Conservation (phyloP, 1,284 basidiomycete species). For the Kalmanozyma brasiliensis region DNA sequence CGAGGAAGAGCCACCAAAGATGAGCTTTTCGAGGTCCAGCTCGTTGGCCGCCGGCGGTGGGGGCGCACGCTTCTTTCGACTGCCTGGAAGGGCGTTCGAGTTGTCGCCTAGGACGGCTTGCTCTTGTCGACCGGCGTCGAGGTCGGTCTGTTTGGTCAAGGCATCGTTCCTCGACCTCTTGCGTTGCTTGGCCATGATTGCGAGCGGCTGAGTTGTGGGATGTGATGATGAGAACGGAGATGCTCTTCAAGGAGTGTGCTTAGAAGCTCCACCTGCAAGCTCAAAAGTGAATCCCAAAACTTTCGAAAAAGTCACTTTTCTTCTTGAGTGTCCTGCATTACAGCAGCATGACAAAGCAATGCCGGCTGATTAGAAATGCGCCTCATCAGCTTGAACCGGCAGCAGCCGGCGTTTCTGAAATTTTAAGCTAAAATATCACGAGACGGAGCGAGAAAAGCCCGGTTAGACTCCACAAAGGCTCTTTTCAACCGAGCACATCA, state of each 20-base stretch:
- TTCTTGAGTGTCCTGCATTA: conserved; percentile 8
- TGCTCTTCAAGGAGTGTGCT: neutral
- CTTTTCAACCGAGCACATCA: too few relatives aligned
- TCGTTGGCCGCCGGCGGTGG: conserved; percentile 41
- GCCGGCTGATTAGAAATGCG: conserved; percentile 19
- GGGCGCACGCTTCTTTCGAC: conserved; percentile 39
- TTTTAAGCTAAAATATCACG: neutral
- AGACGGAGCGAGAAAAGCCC: too few relatives aligned
- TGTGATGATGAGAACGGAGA: neutral
- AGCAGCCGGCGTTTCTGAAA: conserved; percentile 4
- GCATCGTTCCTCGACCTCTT: conserved; percentile 39
- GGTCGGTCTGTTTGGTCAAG: neutral
- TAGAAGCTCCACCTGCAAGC: neutral
- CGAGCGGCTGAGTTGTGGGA: conserved; percentile 2
- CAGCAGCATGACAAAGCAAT: conserved; percentile 11
- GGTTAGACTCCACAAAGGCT: too few relatives aligned
- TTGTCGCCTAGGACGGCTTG: conserved; percentile 25
- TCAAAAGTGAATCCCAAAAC: conserved; percentile 15
- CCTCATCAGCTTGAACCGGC: conserved; percentile 1
- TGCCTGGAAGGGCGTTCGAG: conserved; percentile 20
- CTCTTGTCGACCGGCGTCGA: neutral
- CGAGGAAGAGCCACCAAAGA: conserved; percentile 41
- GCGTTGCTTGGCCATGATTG: conserved; percentile 31
- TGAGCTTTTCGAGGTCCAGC: conserved; percentile 50
- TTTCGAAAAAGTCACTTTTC: conserved; percentile 5